Percentiles rank a stretch among this genome's conserved stretches.
Conservation (phyloP, 768 basidiomycete genomes). For the Tulasnella sp. region DNA sequence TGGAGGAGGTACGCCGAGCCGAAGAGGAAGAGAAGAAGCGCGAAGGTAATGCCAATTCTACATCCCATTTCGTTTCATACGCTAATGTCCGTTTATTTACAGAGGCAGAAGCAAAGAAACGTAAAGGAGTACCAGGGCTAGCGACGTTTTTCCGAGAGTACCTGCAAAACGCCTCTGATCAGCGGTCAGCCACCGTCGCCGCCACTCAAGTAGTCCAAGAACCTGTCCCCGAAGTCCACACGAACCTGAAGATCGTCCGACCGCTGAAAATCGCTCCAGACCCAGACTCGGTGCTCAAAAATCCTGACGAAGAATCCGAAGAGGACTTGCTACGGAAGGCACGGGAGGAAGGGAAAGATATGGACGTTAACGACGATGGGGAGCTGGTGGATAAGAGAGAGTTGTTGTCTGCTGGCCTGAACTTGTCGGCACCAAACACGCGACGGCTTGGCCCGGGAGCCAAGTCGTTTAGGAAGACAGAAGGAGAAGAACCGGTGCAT, state of each 20-base stretch:
- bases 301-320: conserved; percentile 45
- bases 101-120: conserved; percentile 52
- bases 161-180: conserved; percentile 59
- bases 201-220: conserved; percentile 27
- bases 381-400: conserved; percentile 95
- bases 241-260: conserved; percentile 63
- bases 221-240: conserved; percentile 44
- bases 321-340: conserved; percentile 61
- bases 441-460: conserved; percentile 48
- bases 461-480: conserved; percentile 24
- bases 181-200: conserved; percentile 74
- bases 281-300: conserved; percentile 11
- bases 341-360: conserved; percentile 61
- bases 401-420: conserved; percentile 81
- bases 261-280: conserved; percentile 48
- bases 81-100: not conserved
- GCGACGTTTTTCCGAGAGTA: conserved; percentile 73
- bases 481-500: conserved; percentile 33
- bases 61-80: conserved; percentile 14
- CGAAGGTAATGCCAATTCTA: conserved; percentile 53
- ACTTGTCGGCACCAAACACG: conserved; percentile 76
- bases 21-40: conserved; percentile 85
- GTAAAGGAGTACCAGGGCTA: conserved; percentile 60
- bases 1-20: conserved; percentile 79
- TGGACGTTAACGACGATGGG: conserved; percentile 95